Evolutionary conservation across 257 asterid species (phyloP), one percentile per base, ranked within the genome.

Genomic region (Fraxinus cuspidata): DNA sequence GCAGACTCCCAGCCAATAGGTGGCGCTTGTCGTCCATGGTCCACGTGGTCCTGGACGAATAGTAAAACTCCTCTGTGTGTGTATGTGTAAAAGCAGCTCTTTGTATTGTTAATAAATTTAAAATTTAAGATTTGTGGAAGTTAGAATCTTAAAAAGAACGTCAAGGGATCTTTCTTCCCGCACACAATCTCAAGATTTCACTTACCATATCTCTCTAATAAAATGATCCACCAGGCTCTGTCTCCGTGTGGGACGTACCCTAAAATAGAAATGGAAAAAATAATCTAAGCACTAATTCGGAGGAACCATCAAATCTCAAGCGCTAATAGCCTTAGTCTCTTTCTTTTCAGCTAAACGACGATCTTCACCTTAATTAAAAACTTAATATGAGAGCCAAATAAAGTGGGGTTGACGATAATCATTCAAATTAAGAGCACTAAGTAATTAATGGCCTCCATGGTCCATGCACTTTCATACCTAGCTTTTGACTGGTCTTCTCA

Each of bases 171-270:
- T 19, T 25, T 5, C 42, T 0, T 74, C 56, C 56, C 69, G 11
- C 25, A 28, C 47, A 44, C 56, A 63, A 70, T 16, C 44, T 81
- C 80, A 77, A 73, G 49, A 21, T 69, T 44, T 81, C 68, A 77
- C 32, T 68, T 38, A 72, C 74, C 67, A 53, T 63, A 63, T 42
- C 76, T 71, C 27, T 29, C 7, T 80, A 71, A 44, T 11, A 32
- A 68, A 78, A 60, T 72, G 15, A 70, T 51, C 80, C 85, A 78
- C 74, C 72, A 81, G 72, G 72, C 75, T 16, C 29, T 77, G 81
- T 79, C 83, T 51, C 74, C 82, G 31, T 63, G 78, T 60, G 38
- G 70, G 83, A 60, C 84, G 77, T 49, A 34, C 38, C 72, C 63
- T 12, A 32, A 82, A 68, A 69, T 76, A 63, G n/a, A 11, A 40